Base-by-base conservation (phyloP, 2,329 filamentous ascomycete genomes). In the Fusarium robinianum region DNA sequence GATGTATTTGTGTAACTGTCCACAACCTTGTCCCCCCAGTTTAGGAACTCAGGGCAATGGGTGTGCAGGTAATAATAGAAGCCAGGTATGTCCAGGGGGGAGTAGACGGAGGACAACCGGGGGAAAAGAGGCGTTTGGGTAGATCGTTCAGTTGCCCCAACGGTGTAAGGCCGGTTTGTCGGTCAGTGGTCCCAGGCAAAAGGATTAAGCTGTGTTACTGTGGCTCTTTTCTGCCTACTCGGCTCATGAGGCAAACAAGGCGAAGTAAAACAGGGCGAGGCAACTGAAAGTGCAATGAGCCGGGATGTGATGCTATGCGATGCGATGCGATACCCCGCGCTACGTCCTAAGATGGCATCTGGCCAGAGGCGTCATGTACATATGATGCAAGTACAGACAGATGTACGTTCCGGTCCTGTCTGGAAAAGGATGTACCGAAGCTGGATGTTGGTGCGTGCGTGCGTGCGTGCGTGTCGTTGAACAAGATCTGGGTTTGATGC, bases 321-420 rank as follows among this genome's bases (percentile, higher is more conserved):
- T 48, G 35, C 35, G 46, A 58, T 59, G 45, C 41, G 48, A 60
- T 50, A 45, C 35, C 31, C 46, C 37, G 39, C 32, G 53, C 41
- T 51, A 56, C 52, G 53, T 18, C 12, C 40, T 43, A 34, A 10
- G 29, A 54, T 44, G 41, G 40, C 55, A 48, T 32, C 40, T 34
- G 36, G 33, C 21, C 21, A 32, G 57, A 42, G n/a, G n/a, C 37
- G 51, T 43, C 53, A 57, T 57, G 48, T 55, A 52, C 26, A 19
- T 43, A 43, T 37, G 43, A 18, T 40, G 42, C 38, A 38, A 15
- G 14, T 12, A 12, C 8, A 12, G 26, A 26, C 34, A 49, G 22
- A n/a, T 37, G 27, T 18, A 24, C 16, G 27, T 53, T 32, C 45
- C 16, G 41, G 40, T n/a, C 51, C 50, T 41, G 25, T 21, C 32